These are phyloP conservation scores for Ilex asprella DNA, from an alignment of 257 asterid genomes.

Conservation along the genomic window DNA sequence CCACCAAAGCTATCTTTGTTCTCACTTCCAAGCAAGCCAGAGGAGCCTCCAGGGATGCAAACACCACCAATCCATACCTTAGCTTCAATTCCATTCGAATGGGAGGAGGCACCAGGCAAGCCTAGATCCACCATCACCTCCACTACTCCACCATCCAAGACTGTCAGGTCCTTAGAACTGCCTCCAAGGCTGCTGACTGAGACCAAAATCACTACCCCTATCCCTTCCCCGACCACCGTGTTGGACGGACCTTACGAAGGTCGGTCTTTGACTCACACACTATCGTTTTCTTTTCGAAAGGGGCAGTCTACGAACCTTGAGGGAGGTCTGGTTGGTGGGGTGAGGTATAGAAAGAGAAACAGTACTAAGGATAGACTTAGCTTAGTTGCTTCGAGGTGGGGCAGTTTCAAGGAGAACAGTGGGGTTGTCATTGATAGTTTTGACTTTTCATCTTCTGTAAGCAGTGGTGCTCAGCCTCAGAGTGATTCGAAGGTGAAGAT, in stretches of 20 bases:
- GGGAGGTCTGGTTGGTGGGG: conserved; percentile 2
- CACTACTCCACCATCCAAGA: conserved; percentile 6
- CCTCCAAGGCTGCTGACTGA: conserved; percentile 47
- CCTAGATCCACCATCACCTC: conserved; percentile 23
- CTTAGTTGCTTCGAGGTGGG: conserved; percentile 39
- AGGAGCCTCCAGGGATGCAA: conserved; percentile 17
- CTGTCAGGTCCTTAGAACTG: conserved; percentile 42
- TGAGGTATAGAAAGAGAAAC: no score
- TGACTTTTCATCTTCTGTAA: conserved; percentile 19
- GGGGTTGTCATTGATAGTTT: conserved; percentile 17
- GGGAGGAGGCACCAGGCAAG: conserved; percentile 91
- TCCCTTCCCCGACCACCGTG: conserved; percentile 51
- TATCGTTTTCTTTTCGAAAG: conserved; percentile 42
- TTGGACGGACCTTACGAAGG: conserved; percentile 51
- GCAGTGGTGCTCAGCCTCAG: conserved; percentile 13
- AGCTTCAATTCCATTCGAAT: conserved; percentile 60
- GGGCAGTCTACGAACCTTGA: conserved; percentile 13
- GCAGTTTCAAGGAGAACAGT: conserved; percentile 34
- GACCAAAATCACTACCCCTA: conserved; percentile 16
- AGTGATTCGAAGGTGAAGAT: conserved; percentile 29
- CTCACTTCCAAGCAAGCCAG: conserved; percentile 47
- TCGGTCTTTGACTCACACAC: conserved; percentile 25
- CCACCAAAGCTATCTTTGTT: conserved; percentile 52
- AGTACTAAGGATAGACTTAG: conserved; percentile 4
- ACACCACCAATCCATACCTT: conserved; percentile 61